Evolutionary conservation across 371 early-diverging fungal genomes (phyloP).

Genomic region (Zopfochytrium polystomum): DNA sequence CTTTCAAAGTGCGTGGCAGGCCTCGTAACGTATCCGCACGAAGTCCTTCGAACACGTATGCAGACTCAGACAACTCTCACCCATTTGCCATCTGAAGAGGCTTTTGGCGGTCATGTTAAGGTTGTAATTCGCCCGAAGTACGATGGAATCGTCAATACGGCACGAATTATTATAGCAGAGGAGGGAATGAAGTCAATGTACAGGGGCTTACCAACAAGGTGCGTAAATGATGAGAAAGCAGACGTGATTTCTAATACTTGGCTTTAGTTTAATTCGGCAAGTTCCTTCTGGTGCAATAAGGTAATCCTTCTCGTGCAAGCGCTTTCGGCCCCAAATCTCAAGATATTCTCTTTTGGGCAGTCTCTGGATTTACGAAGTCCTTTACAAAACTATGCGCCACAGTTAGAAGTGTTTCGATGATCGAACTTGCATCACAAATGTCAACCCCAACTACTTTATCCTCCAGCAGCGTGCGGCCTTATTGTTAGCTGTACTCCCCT

Average conservation of each 20-base stretch:
- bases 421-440: constrained; percentile 13
- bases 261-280: not conserved
- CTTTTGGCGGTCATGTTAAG: too few species aligned
- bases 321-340: not conserved
- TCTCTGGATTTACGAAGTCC: constrained; percentile 3
- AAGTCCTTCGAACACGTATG: constrained; percentile 79
- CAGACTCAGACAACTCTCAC: constrained; percentile 74
- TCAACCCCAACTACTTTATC: too few species aligned
- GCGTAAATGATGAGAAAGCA: too few species aligned
- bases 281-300: not conserved
- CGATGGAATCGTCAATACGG: constrained; percentile 21
- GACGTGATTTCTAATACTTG: too few species aligned
- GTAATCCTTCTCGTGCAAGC: not conserved
- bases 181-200: constrained; percentile 23
- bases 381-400: constrained; percentile 11
- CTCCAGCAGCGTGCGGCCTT: too few species aligned
- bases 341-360: constrained; percentile 7
- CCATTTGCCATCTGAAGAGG: too few species aligned
- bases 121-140: too few species aligned
- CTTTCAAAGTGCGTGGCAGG: constrained; percentile 87
- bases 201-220: constrained; percentile 20
- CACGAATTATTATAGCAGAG: constrained; percentile 11
- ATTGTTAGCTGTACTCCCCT: too few species aligned
- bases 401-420: constrained; percentile 22
- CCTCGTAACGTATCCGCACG: constrained; percentile 86